Evolutionary conservation across 805 yeast species (phyloP).

Genomic region (Zygotorulaspora chibaensis): DNA sequence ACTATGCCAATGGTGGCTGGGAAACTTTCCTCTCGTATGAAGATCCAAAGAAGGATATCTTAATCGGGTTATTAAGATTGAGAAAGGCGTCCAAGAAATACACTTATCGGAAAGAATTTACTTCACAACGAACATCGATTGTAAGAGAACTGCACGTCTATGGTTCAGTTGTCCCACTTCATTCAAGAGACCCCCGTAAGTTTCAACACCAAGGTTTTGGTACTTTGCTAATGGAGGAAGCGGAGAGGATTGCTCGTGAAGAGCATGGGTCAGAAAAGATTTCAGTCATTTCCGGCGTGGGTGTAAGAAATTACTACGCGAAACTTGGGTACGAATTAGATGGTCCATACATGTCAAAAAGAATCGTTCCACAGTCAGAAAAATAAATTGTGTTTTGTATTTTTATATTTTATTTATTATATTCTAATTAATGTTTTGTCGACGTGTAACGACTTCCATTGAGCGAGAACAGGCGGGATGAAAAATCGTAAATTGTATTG

Average conservation of each 20-base stretch:
- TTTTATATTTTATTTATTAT: conserved; percentile 2
- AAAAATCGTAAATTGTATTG: no score
- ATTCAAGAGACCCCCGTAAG: conserved; percentile 93
- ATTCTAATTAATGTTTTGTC: not conserved
- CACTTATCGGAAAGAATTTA: conserved; percentile 87
- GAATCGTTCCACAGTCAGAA: not conserved
- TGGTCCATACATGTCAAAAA: conserved; percentile 96
- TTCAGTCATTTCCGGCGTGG: conserved; percentile 94
- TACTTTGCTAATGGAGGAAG: conserved; percentile 95
- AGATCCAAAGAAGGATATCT: conserved; percentile 93
- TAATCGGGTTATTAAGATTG: conserved; percentile 84
- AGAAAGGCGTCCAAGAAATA: conserved; percentile 85
- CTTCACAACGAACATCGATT: conserved; percentile 77
- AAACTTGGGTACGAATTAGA: conserved; percentile 87
- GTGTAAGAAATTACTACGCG: conserved; percentile 93
- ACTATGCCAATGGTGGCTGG: conserved; percentile 98
- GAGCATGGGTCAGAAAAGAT: conserved; percentile 92
- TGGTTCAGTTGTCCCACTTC: conserved; percentile 95
- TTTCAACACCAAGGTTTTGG: conserved; percentile 99
- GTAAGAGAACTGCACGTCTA: conserved; percentile 97
- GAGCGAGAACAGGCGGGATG: no score
- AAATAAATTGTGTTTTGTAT: not conserved
- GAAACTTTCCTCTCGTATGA: conserved; percentile 94
- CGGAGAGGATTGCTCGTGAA: conserved; percentile 89
- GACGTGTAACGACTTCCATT: not conserved